These are phyloP conservation scores for Alternaria conjuncta DNA, from an alignment of 2,329 filamentous ascomycete genomes.

Conservation along the genomic window DNA sequence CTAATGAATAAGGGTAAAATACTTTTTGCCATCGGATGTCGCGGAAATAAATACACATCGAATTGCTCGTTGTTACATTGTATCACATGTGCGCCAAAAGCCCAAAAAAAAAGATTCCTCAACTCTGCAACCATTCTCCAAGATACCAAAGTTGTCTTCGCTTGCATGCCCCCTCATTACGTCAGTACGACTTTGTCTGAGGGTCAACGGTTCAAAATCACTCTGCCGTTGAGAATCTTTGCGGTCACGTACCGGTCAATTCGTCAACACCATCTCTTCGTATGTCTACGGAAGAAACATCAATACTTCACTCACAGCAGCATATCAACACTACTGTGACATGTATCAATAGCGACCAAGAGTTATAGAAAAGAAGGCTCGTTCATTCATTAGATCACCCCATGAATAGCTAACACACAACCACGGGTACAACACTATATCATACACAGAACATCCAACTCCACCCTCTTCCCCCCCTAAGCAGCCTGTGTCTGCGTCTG, in stretches of 20 bases:
- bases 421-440: neutral
- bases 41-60: neutral
- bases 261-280: neutral
- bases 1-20: neutral
- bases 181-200: neutral
- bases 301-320: neutral
- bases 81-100: neutral
- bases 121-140: neutral
- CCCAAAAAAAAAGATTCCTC: neutral
- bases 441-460: neutral
- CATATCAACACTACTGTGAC: neutral
- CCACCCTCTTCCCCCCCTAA: neutral
- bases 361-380: neutral
- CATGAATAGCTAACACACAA: neutral
- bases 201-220: neutral
- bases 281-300: neutral
- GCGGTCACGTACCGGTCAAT: neutral
- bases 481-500: neutral
- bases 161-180: neutral
- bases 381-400: neutral
- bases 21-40: neutral
- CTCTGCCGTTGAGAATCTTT: neutral
- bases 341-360: neutral
- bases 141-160: neutral
- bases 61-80: neutral